Evolutionary conservation across 225 moss, liverwort and hornwort genomes (phyloP).

Genomic region (Bryoerythrophyllum caledonicum): DNA sequence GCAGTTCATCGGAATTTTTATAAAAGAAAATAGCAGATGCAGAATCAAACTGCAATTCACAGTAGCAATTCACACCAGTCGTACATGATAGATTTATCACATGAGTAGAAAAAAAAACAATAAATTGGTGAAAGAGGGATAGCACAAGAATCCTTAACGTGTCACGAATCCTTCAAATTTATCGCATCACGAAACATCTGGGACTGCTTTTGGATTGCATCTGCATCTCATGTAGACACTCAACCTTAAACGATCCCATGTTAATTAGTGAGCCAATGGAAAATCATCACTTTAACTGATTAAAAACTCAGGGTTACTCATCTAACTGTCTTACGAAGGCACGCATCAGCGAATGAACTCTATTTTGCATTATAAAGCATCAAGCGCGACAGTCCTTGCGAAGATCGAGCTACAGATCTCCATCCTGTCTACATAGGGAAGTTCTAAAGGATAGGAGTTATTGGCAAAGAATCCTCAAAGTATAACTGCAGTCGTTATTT

Average conservation of each 20-base stretch:
- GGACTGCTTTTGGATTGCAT: not conserved
- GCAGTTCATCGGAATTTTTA: too few species aligned
- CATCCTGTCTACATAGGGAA: conserved; percentile 1
- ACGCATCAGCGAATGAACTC: not conserved
- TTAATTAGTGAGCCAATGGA: not conserved
- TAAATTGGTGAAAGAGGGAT: too few species aligned
- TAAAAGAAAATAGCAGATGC: too few species aligned
- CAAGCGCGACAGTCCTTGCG: not conserved
- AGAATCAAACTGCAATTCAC: too few species aligned
- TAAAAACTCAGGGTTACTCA: not conserved
- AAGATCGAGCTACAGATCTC: conserved; percentile 12
- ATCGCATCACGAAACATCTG: too few species aligned
- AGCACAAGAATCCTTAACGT: too few species aligned
- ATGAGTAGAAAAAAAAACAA: too few species aligned
- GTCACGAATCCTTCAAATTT: too few species aligned
- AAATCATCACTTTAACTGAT: not conserved
- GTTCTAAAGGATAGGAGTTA: conserved; percentile 5
- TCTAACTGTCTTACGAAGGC: not conserved
- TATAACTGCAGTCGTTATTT: conserved; percentile 7
- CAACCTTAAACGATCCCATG: not conserved
- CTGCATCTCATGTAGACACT: not conserved
- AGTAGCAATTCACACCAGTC: too few species aligned
- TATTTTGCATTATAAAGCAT: conserved; percentile 10
- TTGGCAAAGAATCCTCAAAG: conserved; percentile 19
- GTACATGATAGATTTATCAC: too few species aligned